Evolutionary conservation across 2,329 filamentous ascomycete species (phyloP).

Genomic region (Pestalotiopsis sp.): DNA sequence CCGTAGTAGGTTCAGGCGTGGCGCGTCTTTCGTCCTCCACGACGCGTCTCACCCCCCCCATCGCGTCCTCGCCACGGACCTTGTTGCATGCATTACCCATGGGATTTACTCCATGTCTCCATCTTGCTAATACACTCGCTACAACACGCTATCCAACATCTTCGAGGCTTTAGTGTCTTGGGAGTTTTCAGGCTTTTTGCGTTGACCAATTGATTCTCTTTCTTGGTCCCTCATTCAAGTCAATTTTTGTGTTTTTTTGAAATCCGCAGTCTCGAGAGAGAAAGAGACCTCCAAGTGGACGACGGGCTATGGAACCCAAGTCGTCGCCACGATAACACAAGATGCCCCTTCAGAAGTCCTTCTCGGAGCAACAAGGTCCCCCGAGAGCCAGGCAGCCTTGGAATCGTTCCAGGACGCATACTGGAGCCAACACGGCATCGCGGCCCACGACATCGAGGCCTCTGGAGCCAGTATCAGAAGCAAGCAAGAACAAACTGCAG

Average conservation of each 20-base stretch:
- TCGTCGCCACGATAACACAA: constrained; percentile 11
- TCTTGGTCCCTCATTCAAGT: background rate
- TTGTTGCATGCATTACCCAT: background rate
- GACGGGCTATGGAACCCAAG: background rate
- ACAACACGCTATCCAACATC: background rate
- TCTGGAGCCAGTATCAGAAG: constrained; percentile 55
- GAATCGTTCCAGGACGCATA: constrained; percentile 58
- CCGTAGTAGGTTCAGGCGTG: background rate
- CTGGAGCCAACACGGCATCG: constrained; percentile 32
- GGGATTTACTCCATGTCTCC: background rate
- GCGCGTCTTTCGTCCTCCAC: background rate
- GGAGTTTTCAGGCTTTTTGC: background rate
- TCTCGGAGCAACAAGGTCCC: constrained; percentile 40
- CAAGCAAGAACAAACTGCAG: constrained; percentile 63
- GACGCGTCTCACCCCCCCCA: background rate
- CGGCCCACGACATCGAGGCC: constrained; percentile 31
- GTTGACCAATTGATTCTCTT: background rate
- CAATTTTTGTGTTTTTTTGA: background rate
- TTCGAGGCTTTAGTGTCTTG: background rate
- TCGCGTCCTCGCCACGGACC: background rate
- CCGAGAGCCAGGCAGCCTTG: constrained; percentile 42
- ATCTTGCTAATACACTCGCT: background rate
- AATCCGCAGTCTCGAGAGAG: background rate
- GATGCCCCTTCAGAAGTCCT: constrained; percentile 45
- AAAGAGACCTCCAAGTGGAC: too few species aligned